Conservation (phyloP, 495 filamentous ascomycete genomes). For the Pseudoneurospora amorphoporcata region DNA sequence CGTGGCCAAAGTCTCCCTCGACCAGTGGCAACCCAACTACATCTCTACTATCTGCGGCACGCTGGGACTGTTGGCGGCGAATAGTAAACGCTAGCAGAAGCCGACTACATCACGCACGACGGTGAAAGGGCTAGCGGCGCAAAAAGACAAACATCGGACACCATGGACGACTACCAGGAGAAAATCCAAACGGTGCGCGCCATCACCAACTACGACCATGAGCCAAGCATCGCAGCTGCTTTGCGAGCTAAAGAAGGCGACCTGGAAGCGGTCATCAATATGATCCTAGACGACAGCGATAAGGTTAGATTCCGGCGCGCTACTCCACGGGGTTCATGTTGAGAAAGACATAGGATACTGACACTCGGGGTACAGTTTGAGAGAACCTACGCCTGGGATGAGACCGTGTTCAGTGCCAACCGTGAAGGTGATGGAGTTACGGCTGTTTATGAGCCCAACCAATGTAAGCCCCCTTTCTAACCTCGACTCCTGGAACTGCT, state of each 20-base stretch:
- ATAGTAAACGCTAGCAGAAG: not conserved
- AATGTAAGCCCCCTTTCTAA: not conserved
- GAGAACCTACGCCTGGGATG: conserved; percentile 35
- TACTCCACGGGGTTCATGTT: not conserved
- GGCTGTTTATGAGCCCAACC: not conserved
- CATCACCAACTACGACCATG: conserved; percentile 7
- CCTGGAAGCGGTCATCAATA: conserved; percentile 31
- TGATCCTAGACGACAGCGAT: conserved; percentile 32
- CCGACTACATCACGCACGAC: not conserved
- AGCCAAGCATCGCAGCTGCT: conserved; percentile 1
- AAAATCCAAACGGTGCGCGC: conserved; percentile 8
- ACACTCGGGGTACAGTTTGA: conserved; percentile 17
- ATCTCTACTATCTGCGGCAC: not conserved
- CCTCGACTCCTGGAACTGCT: not conserved
- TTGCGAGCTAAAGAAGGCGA: conserved; percentile 34
- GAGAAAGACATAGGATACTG: conserved; percentile 1
- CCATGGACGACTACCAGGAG: not conserved
- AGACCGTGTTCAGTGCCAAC: conserved; percentile 32
- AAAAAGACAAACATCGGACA: not conserved
- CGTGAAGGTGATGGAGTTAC: conserved; percentile 30
- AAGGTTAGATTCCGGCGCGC: conserved; percentile 22
- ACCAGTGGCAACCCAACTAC: not conserved
- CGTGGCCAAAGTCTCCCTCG: not conserved
- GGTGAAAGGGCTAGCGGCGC: not conserved
- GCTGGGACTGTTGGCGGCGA: not conserved